Base-by-base conservation (phyloP, 805 yeast species). In the Candida schatavii region DNA sequence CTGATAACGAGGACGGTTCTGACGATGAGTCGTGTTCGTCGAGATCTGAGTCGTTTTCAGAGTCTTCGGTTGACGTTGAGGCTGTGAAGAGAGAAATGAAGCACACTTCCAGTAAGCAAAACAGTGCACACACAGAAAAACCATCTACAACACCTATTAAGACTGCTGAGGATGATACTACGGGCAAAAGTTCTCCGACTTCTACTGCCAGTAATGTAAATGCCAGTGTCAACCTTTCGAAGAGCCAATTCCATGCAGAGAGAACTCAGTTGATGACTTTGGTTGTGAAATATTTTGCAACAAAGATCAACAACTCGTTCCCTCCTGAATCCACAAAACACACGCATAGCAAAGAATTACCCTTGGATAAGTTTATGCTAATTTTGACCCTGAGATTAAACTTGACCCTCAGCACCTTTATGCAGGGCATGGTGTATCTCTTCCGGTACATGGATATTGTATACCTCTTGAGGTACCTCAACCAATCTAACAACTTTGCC, bases 381-480 rank as follows among this genome's bases (percentile, higher is more conserved):
- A 52, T 68, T 35, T 55, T 70, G 44, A 59, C 66, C 11, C 58
- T 66, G 40, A 58, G 75, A 41, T 60, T 70, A 37, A 59, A 59
- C 40, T 51, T 70, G 32, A 49, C 67, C 1, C 44, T 70, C 21
- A 56, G 64, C 2, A 49, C 59, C 46, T 70, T 70, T 47, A 59
- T 70, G 61, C 67, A 64, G 43, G 69, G 73, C 3, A 56, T 64
- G 30, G 66, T 70, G 21, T 70, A 70, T 47, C 55, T 70, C 35
- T 70, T 70, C 56, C 57, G 75, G 40, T 70, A 70, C 49, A 70
- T 70, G 74, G 75, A 70, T 48, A 67, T 70, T 34, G 64, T 70
- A 39, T 70, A 70, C 51, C 59, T 70, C 42, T 62, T 70, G 45
- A 54, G 75, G 41, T 70, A 70, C 47, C 61, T 70, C 43, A 70